Base-by-base conservation (phyloP, 371 early-diverging fungal species). In the Astathelohania contejeani region DNA sequence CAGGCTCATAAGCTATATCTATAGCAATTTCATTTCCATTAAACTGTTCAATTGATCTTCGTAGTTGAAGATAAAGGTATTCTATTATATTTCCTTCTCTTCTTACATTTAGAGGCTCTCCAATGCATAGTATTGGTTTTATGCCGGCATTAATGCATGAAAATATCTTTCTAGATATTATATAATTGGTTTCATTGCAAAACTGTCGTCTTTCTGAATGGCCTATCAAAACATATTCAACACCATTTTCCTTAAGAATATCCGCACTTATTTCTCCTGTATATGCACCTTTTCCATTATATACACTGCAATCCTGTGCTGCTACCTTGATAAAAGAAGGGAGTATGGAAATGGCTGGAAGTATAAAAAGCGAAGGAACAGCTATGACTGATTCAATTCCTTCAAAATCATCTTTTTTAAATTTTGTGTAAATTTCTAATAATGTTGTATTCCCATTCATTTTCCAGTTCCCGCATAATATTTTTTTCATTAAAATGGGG, bases 1-100 rank as follows among this genome's bases (percentile, higher is more conserved):
- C 90, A 52, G 99, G 99, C 78, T 98, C 99, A 73, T 98, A 98
- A 63, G 99, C 99, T 75, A 98, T 77, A 29, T 91, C 91, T 55
- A 96, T 81, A 1, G 12, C 22, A 56, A 78, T 72, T 90, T 88
- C 88, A 77, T 87, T 84, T 23, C 42, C 40, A 56, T 23, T 24
- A 52, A 40, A 24, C 51, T 53, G 20, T 29, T 76, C 75, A 61
- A 81, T 78, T 65, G 84, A 81, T 52, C 83, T 84, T 70, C 78
- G 79, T 58, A 95, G 77, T 78, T 94, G 93, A 45, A 82, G 77
- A 74, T 82, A 79, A 53, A 90, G 80, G 37, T 92, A 86, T 9
- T 83, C 79, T 67, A 80, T 77, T 62, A 93, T 89, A 67, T 78
- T 72, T 70, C 79, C 78, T 40, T 81, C 77, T 69, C 90, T 87